These are phyloP conservation scores for Coniochaeta hoffmannii DNA, from an alignment of 2,329 filamentous ascomycete genomes.

Conservation along the genomic window DNA sequence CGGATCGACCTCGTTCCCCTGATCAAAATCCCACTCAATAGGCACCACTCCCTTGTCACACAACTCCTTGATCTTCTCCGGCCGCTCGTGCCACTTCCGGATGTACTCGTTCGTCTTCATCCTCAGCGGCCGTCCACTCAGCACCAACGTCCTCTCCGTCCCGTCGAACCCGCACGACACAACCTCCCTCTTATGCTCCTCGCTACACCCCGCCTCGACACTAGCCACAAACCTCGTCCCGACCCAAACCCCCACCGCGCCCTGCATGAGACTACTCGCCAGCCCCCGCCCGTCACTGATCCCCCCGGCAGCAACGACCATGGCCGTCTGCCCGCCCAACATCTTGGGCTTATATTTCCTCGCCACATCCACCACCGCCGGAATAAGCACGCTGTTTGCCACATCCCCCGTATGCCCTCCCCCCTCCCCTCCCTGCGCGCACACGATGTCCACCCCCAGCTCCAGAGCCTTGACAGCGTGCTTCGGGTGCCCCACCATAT, in stretches of 20 bases:
- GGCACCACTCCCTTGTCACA: constrained; percentile 74
- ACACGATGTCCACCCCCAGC: constrained; percentile 82
- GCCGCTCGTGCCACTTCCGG: constrained; percentile 68
- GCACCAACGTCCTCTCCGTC: constrained; percentile 73
- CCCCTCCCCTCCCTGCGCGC: constrained; percentile 87
- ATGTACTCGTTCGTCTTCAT: constrained; percentile 81
- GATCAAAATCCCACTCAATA: constrained; percentile 73
- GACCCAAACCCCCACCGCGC: constrained; percentile 86
- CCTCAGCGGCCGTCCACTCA: constrained; percentile 74
- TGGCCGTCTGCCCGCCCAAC: constrained; percentile 61
- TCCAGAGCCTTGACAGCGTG: constrained; percentile 86
- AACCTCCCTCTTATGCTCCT: constrained; percentile 77
- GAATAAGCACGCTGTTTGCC: constrained; percentile 78
- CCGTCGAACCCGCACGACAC: constrained; percentile 72
- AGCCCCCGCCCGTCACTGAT: constrained; percentile 76
- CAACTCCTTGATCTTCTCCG: constrained; percentile 66
- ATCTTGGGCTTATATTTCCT: constrained; percentile 59
- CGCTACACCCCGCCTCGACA: constrained; percentile 71
- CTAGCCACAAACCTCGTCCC: constrained; percentile 87
- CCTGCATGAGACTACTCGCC: constrained; percentile 78
- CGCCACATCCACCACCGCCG: constrained; percentile 80
- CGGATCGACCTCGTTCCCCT: constrained; percentile 73
- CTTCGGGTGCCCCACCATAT: constrained; percentile 92
- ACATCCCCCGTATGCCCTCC: constrained; percentile 90
- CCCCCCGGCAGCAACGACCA: constrained; percentile 86